These are phyloP conservation scores for Salix caprea DNA, from an alignment of 345 rosid species.

Conservation along the genomic window DNA sequence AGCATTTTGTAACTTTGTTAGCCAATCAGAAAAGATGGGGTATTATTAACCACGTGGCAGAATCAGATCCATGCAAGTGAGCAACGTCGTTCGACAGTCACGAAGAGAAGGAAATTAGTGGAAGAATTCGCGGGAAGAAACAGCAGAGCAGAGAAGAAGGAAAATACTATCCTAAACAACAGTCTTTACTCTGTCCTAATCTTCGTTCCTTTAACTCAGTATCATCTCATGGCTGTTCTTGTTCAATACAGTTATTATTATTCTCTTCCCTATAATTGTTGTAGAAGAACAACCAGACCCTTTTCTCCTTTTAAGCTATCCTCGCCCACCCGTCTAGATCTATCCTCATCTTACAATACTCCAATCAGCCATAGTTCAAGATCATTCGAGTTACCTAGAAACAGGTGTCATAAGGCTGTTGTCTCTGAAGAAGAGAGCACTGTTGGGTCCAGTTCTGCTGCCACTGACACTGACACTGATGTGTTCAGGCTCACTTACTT, in stretches of 20 bases:
- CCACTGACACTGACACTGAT: slow-evolving; percentile 41
- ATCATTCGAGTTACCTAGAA: slow-evolving; percentile 30
- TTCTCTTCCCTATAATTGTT: slow-evolving; percentile 23
- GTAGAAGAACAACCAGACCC: slow-evolving; percentile 14
- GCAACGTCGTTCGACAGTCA: not conserved
- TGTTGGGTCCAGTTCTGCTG: slow-evolving; percentile 41
- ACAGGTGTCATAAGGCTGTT: slow-evolving; percentile 25
- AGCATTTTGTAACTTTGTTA: no score
- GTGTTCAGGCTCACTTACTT: slow-evolving; percentile 68
- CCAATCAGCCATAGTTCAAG: slow-evolving; percentile 14
- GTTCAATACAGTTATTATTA: slow-evolving; percentile 24
- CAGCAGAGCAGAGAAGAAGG: not conserved
- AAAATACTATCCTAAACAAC: not conserved
- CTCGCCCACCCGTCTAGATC: slow-evolving; percentile 20
- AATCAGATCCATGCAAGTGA: not conserved
- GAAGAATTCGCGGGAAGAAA: slow-evolving; percentile 13
- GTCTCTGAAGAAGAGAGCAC: slow-evolving; percentile 64
- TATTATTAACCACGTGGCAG: slow-evolving; percentile 27
- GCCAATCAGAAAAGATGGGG: not conserved
- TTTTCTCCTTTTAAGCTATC: slow-evolving; percentile 9
- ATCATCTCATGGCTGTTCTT: slow-evolving; percentile 28
- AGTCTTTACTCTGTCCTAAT: not conserved
- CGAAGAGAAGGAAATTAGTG: not conserved
- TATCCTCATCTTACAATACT: not conserved
- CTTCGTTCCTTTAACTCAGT: no score